Percentiles rank a stretch among this genome's conserved stretches.
phyloP scores from a whole-genome alignment of 2,329 filamentous ascomycete species.

The Sodiomyces alkalinus region DNA sequence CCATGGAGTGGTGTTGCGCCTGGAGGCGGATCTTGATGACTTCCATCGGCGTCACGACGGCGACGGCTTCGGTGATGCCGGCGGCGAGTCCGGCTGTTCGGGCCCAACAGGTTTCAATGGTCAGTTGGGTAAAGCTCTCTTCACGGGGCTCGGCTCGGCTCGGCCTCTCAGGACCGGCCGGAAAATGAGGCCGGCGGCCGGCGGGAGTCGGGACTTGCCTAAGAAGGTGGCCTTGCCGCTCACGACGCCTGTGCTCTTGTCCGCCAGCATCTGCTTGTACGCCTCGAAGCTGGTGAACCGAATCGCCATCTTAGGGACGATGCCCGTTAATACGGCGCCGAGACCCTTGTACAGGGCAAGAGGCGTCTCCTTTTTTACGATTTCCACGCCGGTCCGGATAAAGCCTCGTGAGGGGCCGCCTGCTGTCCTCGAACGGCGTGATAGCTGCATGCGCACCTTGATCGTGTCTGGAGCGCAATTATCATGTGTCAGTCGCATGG shows the following conservation, averaged over 20 bases:
- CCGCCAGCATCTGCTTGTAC: constrained; percentile 74
- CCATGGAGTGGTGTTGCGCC: constrained; percentile 95
- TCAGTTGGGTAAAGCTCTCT: no score
- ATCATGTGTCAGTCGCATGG: constrained; percentile 1
- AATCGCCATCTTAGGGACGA: constrained; percentile 98
- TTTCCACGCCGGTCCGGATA: constrained; percentile 69
- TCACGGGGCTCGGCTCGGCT: no score
- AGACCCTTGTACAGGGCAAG: constrained; percentile 94
- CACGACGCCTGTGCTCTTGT: constrained; percentile 50
- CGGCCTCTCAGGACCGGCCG: no score
- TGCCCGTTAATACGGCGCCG: constrained; percentile 90
- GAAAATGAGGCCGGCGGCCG: no score
- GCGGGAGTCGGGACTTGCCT: no score
- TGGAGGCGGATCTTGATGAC: constrained; percentile 97
- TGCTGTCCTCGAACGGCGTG: constrained; percentile 64
- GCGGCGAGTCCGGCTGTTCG: constrained; percentile 63
- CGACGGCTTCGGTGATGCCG: constrained; percentile 90
- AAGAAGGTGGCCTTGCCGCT: constrained; percentile 53
- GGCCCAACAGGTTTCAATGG: no score
- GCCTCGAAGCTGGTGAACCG: constrained; percentile 94
- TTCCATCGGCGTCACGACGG: constrained; percentile 96
- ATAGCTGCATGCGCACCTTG: constrained; percentile 99
- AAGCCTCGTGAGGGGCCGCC: constrained; percentile 83
- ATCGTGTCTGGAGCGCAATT: constrained; percentile 71
- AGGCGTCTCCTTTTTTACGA: constrained; percentile 79